Conservation (phyloP, 192 early-diverging fungal genomes). For the Backusella circina region DNA sequence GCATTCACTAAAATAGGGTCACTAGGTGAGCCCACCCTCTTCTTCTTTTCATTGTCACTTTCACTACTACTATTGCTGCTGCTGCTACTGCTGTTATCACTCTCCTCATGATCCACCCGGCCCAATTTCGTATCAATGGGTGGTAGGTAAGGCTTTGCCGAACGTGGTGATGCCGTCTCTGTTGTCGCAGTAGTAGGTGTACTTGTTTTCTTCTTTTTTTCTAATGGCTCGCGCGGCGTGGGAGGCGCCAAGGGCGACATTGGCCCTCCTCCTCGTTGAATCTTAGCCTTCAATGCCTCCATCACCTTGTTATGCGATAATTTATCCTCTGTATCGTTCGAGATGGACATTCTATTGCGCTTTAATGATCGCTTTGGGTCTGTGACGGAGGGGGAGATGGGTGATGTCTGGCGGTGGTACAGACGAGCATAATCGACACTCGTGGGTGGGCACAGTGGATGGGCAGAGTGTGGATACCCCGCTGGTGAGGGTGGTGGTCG, state of each 20-base stretch:
- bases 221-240: neutral
- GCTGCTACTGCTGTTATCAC: neutral
- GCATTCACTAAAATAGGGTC: constrained; percentile 6
- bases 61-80: neutral
- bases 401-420: neutral
- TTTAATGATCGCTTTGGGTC: neutral
- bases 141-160: constrained; percentile 20
- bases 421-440: neutral
- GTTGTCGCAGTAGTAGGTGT: neutral
- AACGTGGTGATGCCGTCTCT: constrained; percentile 1
- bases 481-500: constrained; percentile 3
- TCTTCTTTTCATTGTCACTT: neutral
- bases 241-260: neutral
- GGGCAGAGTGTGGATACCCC: constrained; percentile 16
- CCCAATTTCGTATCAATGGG: constrained; percentile 24
- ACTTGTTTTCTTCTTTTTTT: neutral
- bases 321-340: constrained; percentile 6
- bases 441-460: constrained; percentile 10
- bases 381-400: neutral
- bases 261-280: constrained; percentile 11
- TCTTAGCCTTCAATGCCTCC: constrained; percentile 29
- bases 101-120: neutral
- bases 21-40: neutral
- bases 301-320: constrained; percentile 25
- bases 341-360: constrained; percentile 1